Percentiles rank a stretch among this genome's conserved stretches.
phyloP scores from a whole-genome alignment of 805 yeast species.

The Monosporozyma unispora region DNA sequence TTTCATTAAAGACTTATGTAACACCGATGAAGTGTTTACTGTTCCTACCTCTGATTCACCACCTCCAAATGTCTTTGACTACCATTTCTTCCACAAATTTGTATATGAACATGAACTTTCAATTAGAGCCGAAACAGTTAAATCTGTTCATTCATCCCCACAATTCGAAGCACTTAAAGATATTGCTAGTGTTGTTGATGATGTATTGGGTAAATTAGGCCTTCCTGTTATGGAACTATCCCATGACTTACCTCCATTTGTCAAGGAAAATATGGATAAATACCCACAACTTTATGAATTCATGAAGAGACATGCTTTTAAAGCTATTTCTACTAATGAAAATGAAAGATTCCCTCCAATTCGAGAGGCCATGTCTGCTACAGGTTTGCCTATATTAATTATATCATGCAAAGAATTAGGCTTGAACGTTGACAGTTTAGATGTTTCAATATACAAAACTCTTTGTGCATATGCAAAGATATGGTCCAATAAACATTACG shows the following conservation, averaged over 20 bases:
- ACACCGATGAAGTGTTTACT: conserved; percentile 14
- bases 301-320: conserved; percentile 54
- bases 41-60: conserved; percentile 14
- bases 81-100: conserved; percentile 39
- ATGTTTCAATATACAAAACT: conserved; percentile 45
- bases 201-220: conserved; percentile 40
- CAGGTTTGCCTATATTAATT: conserved; percentile 61
- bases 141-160: conserved; percentile 7
- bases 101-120: conserved; percentile 40
- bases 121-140: conserved; percentile 20
- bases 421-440: conserved; percentile 32
- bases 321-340: conserved; percentile 37
- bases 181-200: conserved; percentile 36
- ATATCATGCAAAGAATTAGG: conserved; percentile 36
- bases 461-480: conserved; percentile 59
- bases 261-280: conserved; percentile 40
- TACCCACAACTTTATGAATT: conserved; percentile 55
- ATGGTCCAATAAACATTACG: conserved; percentile 55
- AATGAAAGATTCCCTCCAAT: conserved; percentile 35
- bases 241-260: conserved; percentile 44
- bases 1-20: conserved; percentile 32
- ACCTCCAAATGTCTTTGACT: conserved; percentile 16
- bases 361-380: conserved; percentile 54
- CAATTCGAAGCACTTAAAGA: conserved; percentile 16
- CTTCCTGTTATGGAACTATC: conserved; percentile 47